Conservation (phyloP, 305 asterid species). For the Fraxinus albicans region DNA sequence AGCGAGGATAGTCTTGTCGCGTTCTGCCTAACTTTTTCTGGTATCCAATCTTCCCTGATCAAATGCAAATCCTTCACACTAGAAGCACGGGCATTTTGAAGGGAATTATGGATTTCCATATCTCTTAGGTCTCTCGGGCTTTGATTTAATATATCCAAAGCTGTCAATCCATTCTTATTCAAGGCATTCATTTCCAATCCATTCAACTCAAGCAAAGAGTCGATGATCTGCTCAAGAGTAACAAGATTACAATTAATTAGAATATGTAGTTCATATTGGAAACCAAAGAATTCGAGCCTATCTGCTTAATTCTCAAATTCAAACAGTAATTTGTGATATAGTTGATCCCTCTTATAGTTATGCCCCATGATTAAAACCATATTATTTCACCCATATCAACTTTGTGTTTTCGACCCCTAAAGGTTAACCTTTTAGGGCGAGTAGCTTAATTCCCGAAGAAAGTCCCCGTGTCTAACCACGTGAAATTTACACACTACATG, state of each 20-base stretch:
- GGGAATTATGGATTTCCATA: constrained; percentile 32
- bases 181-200: constrained; percentile 38
- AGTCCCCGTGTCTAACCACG: not conserved
- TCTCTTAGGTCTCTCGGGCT: constrained; percentile 42
- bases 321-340: not conserved
- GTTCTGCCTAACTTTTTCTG: constrained; percentile 3
- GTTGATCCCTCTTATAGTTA: not conserved
- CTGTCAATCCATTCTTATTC: constrained; percentile 29
- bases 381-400: not conserved
- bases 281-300: not conserved
- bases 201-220: constrained; percentile 29
- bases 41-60: constrained; percentile 21
- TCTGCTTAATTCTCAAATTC: not conserved
- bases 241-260: not conserved
- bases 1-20: not conserved
- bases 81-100: constrained; percentile 31
- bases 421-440: not conserved
- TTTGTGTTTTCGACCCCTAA: not conserved
- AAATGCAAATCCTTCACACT: constrained; percentile 31
- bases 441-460: not conserved
- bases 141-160: constrained; percentile 36
- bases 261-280: not conserved
- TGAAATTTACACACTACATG: not conserved
- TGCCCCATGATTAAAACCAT: not conserved
- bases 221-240: constrained; percentile 31